These are phyloP conservation scores for Ceratorhiza oryzae-sativae DNA, from an alignment of 1,284 basidiomycete species.

Conservation along the genomic window DNA sequence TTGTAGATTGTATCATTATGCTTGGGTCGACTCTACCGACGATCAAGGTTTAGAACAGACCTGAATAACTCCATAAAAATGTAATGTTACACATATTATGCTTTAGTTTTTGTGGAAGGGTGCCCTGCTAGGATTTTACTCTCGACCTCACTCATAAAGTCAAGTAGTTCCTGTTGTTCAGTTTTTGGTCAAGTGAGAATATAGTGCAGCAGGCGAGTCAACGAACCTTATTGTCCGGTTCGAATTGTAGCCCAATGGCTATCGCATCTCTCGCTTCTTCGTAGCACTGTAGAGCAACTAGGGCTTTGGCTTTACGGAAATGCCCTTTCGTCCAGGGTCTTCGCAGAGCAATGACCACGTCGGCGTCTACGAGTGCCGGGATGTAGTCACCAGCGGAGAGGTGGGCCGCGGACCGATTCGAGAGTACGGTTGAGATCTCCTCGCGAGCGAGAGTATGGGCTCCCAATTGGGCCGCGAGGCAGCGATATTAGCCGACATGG, in stretches of 20 bases:
- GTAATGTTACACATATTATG: neutral
- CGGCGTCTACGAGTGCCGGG: conserved; percentile 88
- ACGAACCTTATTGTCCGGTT: conserved; percentile 80
- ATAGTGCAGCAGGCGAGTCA: too few relatives aligned
- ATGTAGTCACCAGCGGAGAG: conserved; percentile 79
- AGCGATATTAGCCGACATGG: conserved; percentile 82
- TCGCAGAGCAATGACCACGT: conserved; percentile 85
- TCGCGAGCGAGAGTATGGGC: conserved; percentile 80
- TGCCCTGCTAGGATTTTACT: conserved; percentile 39
- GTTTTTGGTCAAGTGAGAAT: neutral
- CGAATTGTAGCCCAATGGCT: conserved; percentile 85
- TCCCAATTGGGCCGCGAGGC: conserved; percentile 91
- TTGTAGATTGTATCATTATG: too few relatives aligned
- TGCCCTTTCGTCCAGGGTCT: conserved; percentile 95
- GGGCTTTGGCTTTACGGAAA: conserved; percentile 89
- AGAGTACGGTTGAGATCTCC: conserved; percentile 86
- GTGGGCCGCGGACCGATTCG: conserved; percentile 90
- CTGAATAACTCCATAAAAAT: too few relatives aligned
- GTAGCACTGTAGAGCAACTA: conserved; percentile 74
- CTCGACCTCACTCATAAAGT: conserved; percentile 44
- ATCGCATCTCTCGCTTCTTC: conserved; percentile 86
- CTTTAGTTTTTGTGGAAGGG: neutral
- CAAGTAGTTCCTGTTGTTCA: conserved; percentile 43
- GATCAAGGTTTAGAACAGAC: too few relatives aligned
- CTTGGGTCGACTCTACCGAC: too few relatives aligned